phyloP scores from a whole-genome alignment of 1,284 basidiomycete genomes.

The Blastosporella zonata region DNA sequence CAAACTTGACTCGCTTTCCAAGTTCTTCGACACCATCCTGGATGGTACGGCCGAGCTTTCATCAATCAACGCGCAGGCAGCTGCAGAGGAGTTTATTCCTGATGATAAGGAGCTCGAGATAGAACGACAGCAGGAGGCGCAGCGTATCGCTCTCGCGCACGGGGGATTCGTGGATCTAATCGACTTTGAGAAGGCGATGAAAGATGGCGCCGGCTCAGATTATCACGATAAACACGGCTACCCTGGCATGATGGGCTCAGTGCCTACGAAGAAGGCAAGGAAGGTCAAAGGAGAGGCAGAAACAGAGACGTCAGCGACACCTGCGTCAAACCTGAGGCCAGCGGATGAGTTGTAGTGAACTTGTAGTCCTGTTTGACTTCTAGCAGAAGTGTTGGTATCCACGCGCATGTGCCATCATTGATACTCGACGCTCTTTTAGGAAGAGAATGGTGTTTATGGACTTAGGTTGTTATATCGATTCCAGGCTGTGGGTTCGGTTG shows the following conservation, averaged over 20 bases:
- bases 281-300: not conserved
- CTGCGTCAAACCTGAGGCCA: not conserved
- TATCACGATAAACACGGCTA: constrained; percentile 44
- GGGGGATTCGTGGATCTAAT: constrained; percentile 48
- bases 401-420: too few relatives aligned
- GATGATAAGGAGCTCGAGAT: constrained; percentile 46
- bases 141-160: constrained; percentile 49
- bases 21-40: constrained; percentile 66
- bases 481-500: too few relatives aligned
- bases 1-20: constrained; percentile 63
- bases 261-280: constrained; percentile 21
- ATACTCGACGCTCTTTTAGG: too few relatives aligned
- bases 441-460: too few relatives aligned
- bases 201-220: constrained; percentile 40
- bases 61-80: constrained; percentile 35
- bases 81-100: constrained; percentile 37
- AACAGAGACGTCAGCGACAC: not conserved
- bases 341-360: constrained; percentile 20
- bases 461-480: too few relatives aligned
- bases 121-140: constrained; percentile 48
- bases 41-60: constrained; percentile 60
- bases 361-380: too few relatives aligned
- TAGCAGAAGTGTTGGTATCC: too few relatives aligned
- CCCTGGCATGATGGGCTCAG: constrained; percentile 42
- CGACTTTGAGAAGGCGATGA: constrained; percentile 51